phyloP scores from a whole-genome alignment of 2,329 filamentous ascomycete species.

The Botryotinia calthae region DNA sequence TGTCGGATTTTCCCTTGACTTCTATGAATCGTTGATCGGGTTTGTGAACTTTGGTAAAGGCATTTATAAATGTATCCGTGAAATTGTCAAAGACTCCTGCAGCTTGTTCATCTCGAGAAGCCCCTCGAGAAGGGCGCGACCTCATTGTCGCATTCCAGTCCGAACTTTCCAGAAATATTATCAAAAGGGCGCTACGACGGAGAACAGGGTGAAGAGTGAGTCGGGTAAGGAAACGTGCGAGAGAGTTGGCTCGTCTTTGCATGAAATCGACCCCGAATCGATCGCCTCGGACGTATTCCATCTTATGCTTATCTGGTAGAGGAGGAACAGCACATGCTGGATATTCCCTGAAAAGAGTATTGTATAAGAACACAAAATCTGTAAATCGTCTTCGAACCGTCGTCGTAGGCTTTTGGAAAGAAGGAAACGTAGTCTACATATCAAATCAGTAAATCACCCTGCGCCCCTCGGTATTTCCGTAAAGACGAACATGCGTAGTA shows the following conservation, averaged over 20 bases:
- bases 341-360: constrained; percentile 82
- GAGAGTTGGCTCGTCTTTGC: constrained; percentile 77
- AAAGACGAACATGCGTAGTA: constrained; percentile 70
- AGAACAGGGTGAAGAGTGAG: constrained; percentile 86
- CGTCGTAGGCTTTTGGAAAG: constrained; percentile 80
- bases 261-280: constrained; percentile 95
- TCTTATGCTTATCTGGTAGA: constrained; percentile 96
- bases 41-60: constrained; percentile 94
- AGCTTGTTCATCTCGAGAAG: constrained; percentile 51
- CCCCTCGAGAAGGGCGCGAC: constrained; percentile 65
- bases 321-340: constrained; percentile 91
- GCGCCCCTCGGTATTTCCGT: background rate
- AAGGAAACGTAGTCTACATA: constrained; percentile 84
- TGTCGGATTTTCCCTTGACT: constrained; percentile 87
- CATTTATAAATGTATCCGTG: constrained; percentile 94
- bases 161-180: constrained; percentile 84
- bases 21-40: constrained; percentile 93
- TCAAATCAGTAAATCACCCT: constrained; percentile 26
- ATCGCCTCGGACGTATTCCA: constrained; percentile 97
- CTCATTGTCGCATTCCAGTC: constrained; percentile 99
- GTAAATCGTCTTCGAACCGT: constrained; percentile 88
- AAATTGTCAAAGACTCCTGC: constrained; percentile 89
- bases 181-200: constrained; percentile 75
- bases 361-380: constrained; percentile 96
- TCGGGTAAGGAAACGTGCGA: constrained; percentile 86